These are phyloP conservation scores for Phanerochaete carnosa DNA, from an alignment of 768 basidiomycete genomes.

Conservation along the genomic window DNA sequence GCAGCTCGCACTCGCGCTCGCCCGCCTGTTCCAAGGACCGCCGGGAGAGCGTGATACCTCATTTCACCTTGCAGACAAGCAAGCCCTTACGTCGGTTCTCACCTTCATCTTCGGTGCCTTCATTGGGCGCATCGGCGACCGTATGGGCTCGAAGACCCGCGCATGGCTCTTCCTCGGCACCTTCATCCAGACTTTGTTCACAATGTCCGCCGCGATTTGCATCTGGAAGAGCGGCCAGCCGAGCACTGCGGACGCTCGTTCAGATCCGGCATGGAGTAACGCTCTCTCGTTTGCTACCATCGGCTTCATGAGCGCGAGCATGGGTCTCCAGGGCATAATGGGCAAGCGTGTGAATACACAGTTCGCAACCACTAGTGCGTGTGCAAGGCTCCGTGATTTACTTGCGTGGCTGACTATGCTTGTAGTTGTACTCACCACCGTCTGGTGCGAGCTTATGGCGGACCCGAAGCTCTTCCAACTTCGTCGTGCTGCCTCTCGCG, in stretches of 20 bases:
- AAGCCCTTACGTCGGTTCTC: constrained; percentile 77
- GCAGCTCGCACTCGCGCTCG: constrained; percentile 76
- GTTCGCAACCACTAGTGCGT: constrained; percentile 73
- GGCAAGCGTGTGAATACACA: constrained; percentile 79
- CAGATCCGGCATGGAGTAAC: constrained; percentile 69
- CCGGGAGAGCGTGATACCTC: constrained; percentile 43
- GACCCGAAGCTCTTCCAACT: constrained; percentile 72
- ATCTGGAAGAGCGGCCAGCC: constrained; percentile 68
- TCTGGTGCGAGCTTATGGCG: constrained; percentile 86
- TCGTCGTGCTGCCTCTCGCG: constrained; percentile 53
- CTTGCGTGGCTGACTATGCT: background rate
- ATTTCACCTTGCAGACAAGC: constrained; percentile 81
- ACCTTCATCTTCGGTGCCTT: constrained; percentile 78
- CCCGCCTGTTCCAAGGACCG: constrained; percentile 65
- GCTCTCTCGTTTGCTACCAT: constrained; percentile 64
- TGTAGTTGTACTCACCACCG: constrained; percentile 76
- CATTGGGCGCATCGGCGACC: constrained; percentile 82
- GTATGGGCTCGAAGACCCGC: constrained; percentile 68
- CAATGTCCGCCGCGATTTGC: constrained; percentile 66
- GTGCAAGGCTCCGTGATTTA: background rate
- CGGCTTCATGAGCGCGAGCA: constrained; percentile 73
- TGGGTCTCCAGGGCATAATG: constrained; percentile 86
- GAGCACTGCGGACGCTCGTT: constrained; percentile 51
- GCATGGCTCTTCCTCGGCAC: constrained; percentile 73
- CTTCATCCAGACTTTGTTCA: constrained; percentile 70